Percentiles rank a stretch among this genome's conserved stretches.
These are phyloP conservation scores for Heterobasidion parviporum DNA, from an alignment of 1,284 basidiomycete genomes.

Conservation along the genomic window DNA sequence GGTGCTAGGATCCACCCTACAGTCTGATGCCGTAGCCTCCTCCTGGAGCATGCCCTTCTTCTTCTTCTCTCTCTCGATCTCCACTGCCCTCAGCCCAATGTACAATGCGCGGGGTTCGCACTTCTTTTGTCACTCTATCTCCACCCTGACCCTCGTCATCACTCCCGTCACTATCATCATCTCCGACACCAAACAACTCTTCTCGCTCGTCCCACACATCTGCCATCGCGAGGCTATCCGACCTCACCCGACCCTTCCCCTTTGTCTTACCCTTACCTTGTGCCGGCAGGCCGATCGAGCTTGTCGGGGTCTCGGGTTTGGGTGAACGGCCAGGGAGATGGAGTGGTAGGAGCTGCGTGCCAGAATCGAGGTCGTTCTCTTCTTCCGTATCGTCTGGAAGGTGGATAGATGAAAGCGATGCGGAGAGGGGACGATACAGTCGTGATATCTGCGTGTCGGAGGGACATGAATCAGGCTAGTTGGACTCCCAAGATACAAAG, in stretches of 20 bases:
- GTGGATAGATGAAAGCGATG: slow-evolving; percentile 23
- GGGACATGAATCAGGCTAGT: background rate
- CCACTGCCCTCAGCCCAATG: background rate
- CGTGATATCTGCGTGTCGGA: slow-evolving; percentile 49
- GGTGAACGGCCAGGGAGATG: slow-evolving; percentile 2
- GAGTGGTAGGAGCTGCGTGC: slow-evolving; percentile 49
- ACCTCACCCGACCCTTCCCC: slow-evolving; percentile 14
- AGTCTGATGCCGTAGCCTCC: background rate
- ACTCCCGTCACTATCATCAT: slow-evolving; percentile 43
- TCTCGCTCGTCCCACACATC: slow-evolving; percentile 76
- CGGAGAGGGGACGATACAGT: slow-evolving; percentile 59
- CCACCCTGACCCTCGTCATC: slow-evolving; percentile 24
- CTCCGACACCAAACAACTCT: slow-evolving; percentile 66
- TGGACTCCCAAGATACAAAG: background rate
- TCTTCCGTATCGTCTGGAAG: slow-evolving; percentile 8
- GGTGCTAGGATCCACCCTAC: background rate
- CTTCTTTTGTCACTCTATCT: background rate
- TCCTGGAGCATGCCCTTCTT: background rate
- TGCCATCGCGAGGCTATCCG: slow-evolving; percentile 27
- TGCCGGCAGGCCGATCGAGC: background rate
- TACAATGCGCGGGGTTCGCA: background rate
- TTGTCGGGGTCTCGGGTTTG: background rate
- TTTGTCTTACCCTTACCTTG: slow-evolving; percentile 4
- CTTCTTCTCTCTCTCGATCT: background rate
- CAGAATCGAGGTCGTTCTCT: slow-evolving; percentile 46